Conservation (phyloP, 2,329 filamentous ascomycete species). For the Hymenoscyphus occultus region DNA sequence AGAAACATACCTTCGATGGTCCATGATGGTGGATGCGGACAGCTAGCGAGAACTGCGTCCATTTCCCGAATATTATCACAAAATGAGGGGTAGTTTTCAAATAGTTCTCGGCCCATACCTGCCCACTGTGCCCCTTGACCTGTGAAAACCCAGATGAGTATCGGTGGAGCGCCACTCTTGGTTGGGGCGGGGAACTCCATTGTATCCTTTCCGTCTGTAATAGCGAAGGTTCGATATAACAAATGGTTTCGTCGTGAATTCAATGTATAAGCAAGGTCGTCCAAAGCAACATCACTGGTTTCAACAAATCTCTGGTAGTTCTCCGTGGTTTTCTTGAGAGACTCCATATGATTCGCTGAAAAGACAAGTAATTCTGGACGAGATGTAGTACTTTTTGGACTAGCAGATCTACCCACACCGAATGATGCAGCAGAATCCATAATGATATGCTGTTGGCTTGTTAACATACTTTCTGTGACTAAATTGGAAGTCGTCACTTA, state of each 20-base stretch:
- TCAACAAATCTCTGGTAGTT: slow-evolving; percentile 9
- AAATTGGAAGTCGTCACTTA: not conserved
- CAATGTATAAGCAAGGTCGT: slow-evolving; percentile 15
- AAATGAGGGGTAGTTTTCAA: slow-evolving; percentile 8
- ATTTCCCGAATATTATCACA: slow-evolving; percentile 11
- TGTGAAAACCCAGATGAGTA: slow-evolving; percentile 25
- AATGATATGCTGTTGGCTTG: slow-evolving; percentile 8
- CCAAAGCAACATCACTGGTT: not conserved
- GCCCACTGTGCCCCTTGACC: slow-evolving; percentile 31
- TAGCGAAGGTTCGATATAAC: slow-evolving; percentile 8
- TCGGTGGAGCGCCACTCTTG: not conserved
- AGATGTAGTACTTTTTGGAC: not conserved
- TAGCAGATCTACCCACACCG: not conserved
- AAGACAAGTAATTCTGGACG: slow-evolving; percentile 14
- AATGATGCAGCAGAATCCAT: slow-evolving; percentile 17
- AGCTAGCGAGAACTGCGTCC: slow-evolving; percentile 8
- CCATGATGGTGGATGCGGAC: slow-evolving; percentile 9
- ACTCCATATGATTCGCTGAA: slow-evolving; percentile 13
- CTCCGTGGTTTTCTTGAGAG: slow-evolving; percentile 5
- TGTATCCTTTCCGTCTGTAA: slow-evolving; percentile 5
- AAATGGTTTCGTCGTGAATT: slow-evolving; percentile 10
- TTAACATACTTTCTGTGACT: slow-evolving; percentile 3
- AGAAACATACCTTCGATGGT: not conserved
- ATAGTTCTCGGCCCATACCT: slow-evolving; percentile 23
- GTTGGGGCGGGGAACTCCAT: slow-evolving; percentile 3